Percentiles rank a stretch among this genome's conserved stretches.
Evolutionary conservation across 306 rosid species (phyloP).

Genomic region (Fagus crenata): DNA sequence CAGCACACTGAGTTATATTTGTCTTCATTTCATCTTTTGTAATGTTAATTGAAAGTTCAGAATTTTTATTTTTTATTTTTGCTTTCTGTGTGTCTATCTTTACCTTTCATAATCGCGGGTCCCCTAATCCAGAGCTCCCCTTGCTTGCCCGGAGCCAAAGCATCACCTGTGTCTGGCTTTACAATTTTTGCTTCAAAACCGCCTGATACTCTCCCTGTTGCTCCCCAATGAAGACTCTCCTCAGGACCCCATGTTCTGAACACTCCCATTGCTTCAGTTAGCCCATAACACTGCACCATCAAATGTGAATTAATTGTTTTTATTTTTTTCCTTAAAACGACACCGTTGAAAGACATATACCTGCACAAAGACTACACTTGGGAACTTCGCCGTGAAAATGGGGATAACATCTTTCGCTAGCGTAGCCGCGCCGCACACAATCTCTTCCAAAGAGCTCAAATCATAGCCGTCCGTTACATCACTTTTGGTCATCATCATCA

Average conservation of each 20-base stretch:
- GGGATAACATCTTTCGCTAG: conserved; percentile 32
- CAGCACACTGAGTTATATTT: too few relatives aligned
- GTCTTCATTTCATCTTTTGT: too few relatives aligned
- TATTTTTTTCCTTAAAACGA: too few relatives aligned
- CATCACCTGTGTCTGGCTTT: conserved; percentile 40
- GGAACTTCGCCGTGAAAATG: conserved; percentile 45
- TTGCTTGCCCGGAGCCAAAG: conserved; percentile 41
- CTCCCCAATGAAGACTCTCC: conserved; percentile 31
- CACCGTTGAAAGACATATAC: conserved; percentile 9
- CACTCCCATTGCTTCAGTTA: conserved; percentile 48
- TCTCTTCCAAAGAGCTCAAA: conserved; percentile 33
- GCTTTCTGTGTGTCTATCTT: too few relatives aligned
- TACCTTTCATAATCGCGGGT: conserved; percentile 60
- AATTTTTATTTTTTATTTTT: too few relatives aligned
- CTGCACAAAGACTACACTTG: conserved; percentile 20
- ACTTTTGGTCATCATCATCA: conserved; percentile 42
- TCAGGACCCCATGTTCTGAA: conserved; percentile 16
- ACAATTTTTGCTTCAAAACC: conserved; percentile 49
- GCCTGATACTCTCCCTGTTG: conserved; percentile 41
- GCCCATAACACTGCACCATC: conserved; percentile 50
- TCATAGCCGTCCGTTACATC: conserved; percentile 28
- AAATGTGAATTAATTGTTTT: background rate
- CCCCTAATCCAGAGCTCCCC: conserved; percentile 66
- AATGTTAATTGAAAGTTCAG: too few relatives aligned
- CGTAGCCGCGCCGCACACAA: conserved; percentile 47